Percentiles rank a stretch among this genome's conserved stretches.
Evolutionary conservation across 169 alveolate genomes (phyloP).

Genomic region (Plasmodium yoelii): DNA sequence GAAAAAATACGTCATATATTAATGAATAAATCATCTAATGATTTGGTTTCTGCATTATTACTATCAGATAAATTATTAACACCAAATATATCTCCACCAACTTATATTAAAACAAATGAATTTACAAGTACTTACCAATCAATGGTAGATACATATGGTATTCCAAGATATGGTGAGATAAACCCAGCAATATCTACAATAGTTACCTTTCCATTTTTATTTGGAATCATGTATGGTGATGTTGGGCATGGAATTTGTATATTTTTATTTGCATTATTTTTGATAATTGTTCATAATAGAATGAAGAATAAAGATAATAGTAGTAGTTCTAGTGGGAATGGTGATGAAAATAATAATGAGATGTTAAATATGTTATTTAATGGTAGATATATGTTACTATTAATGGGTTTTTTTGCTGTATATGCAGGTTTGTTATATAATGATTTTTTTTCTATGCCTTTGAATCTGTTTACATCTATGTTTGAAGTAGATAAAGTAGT

Average conservation of each 20-base stretch:
- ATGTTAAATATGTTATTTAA: conserved; percentile 81
- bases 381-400: conserved; percentile 93
- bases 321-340: no score
- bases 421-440: conserved; percentile 98
- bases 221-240: conserved; percentile 99
- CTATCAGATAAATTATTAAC: conserved; percentile 84
- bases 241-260: conserved; percentile 98
- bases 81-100: conserved; percentile 93
- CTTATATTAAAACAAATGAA: conserved; percentile 94
- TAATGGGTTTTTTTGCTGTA: conserved; percentile 97
- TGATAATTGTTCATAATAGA: conserved; percentile 80
- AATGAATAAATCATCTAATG: conserved; percentile 84
- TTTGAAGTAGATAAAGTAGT: conserved; percentile 83
- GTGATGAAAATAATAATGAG: conserved; percentile 77
- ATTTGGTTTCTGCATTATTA: conserved; percentile 88
- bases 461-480: conserved; percentile 93
- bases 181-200: conserved; percentile 98
- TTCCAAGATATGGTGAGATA: conserved; percentile 98
- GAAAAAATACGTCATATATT: conserved; percentile 89
- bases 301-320: conserved; percentile 75
- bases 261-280: conserved; percentile 88
- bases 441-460: conserved; percentile 97
- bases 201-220: conserved; percentile 99
- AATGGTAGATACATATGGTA: conserved; percentile 99
- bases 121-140: conserved; percentile 94